phyloP scores from a whole-genome alignment of 805 yeast species.

The Nakazawaea wyomingensis region DNA sequence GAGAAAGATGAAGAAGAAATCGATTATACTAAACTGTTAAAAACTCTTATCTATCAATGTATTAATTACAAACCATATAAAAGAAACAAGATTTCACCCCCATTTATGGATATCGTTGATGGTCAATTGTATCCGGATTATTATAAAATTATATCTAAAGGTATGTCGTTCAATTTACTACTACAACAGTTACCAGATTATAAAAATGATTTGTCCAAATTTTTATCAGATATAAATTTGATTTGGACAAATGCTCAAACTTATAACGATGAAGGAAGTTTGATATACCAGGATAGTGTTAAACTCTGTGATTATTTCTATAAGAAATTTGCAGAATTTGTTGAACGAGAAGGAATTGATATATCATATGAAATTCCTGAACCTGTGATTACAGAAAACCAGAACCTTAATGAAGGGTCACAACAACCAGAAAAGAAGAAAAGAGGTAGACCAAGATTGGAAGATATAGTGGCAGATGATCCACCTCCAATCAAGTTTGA shows the following conservation, averaged over 20 bases:
- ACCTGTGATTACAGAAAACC: conserved; percentile 11
- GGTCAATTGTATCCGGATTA: conserved; percentile 75
- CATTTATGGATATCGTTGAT: conserved; percentile 73
- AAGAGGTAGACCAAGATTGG: conserved; percentile 21
- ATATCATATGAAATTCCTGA: conserved; percentile 5
- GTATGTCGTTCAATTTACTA: conserved; percentile 67
- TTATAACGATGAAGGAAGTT: conserved; percentile 70
- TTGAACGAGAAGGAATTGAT: conserved; percentile 5
- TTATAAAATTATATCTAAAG: conserved; percentile 62
- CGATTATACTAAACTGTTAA: conserved; percentile 19
- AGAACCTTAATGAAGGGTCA: conserved; percentile 13
- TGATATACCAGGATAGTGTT: conserved; percentile 66
- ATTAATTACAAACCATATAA: conserved; percentile 41
- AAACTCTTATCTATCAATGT: conserved; percentile 31
- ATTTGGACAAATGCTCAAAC: conserved; percentile 76
- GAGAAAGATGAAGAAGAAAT: neutral
- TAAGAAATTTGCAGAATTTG: conserved; percentile 28
- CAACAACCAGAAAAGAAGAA: conserved; percentile 21
- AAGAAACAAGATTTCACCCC: conserved; percentile 52
- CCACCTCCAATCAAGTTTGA: conserved; percentile 17
- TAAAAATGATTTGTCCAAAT: conserved; percentile 47
- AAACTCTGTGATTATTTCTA: conserved; percentile 51
- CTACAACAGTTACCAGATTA: conserved; percentile 48
- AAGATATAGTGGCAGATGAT: conserved; percentile 12
- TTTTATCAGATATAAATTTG: conserved; percentile 51